phyloP scores from a whole-genome alignment of 441 rosid genomes.

The Pelargonium australe region DNA sequence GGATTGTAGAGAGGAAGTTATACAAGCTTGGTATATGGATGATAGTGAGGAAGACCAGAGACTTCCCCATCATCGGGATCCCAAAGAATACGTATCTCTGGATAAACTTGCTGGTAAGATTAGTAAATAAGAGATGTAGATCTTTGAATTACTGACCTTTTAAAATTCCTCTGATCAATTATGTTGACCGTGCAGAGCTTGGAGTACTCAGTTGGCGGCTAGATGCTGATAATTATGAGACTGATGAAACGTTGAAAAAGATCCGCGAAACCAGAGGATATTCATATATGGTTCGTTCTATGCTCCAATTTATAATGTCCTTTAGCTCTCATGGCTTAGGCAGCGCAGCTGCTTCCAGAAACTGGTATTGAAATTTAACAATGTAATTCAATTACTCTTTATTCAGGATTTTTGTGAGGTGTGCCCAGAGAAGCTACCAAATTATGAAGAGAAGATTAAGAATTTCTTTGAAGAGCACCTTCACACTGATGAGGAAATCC shows the following conservation, averaged over 20 bases:
- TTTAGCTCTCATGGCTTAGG: too few relatives aligned
- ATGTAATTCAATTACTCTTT: too few relatives aligned
- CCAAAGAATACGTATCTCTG: conserved; percentile 62
- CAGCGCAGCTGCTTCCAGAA: too few relatives aligned
- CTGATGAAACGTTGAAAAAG: conserved; percentile 71
- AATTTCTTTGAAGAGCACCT: conserved; percentile 82
- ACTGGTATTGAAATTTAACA: too few relatives aligned
- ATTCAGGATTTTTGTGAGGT: conserved; percentile 78
- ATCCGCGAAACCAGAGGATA: conserved; percentile 77
- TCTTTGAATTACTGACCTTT: neutral
- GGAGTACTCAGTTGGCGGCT: conserved; percentile 87
- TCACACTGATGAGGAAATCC: conserved; percentile 93
- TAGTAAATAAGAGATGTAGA: neutral
- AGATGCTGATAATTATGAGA: conserved; percentile 83
- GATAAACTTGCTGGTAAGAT: conserved; percentile 61
- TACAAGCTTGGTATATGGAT: conserved; percentile 96
- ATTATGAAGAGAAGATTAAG: conserved; percentile 78
- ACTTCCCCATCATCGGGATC: conserved; percentile 75
- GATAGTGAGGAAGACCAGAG: conserved; percentile 73
- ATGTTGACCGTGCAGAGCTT: conserved; percentile 41
- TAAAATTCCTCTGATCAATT: conserved; percentile 7
- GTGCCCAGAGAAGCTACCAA: conserved; percentile 79
- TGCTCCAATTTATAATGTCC: too few relatives aligned
- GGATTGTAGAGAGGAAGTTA: conserved; percentile 68
- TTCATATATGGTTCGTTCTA: conserved; percentile 78